phyloP scores from a whole-genome alignment of 2,329 filamentous ascomycete genomes.

The Monilinia fructigena region DNA sequence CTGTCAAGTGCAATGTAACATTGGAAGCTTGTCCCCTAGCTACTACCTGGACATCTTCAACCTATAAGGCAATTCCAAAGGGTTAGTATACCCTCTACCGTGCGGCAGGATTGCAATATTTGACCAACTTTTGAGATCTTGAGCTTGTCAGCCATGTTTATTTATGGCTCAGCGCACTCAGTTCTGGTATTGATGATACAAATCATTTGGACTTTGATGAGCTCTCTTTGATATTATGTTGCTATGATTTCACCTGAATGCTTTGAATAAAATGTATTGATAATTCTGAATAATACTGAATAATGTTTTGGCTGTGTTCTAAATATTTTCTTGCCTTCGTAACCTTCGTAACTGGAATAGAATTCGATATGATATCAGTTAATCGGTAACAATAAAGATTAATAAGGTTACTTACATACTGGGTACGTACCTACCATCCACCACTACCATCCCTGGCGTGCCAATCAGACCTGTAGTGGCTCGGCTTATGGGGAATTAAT shows the following conservation, averaged over 20 bases:
- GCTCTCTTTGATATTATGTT: not conserved
- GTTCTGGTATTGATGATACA: slow-evolving; percentile 8
- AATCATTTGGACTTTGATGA: slow-evolving; percentile 14
- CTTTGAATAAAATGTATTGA: not conserved
- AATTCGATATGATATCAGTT: slow-evolving; percentile 13
- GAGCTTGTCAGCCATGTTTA: slow-evolving; percentile 45
- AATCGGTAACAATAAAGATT: not conserved
- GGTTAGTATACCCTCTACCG: slow-evolving; percentile 13
- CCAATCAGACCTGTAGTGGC: not conserved
- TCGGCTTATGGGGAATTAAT: not conserved
- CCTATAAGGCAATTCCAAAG: slow-evolving; percentile 41
- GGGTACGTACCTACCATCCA: not conserved
- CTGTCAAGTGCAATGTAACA: slow-evolving; percentile 59
- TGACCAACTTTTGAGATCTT: slow-evolving; percentile 46
- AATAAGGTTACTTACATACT: no score
- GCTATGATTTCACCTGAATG: not conserved
- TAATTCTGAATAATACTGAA: not conserved
- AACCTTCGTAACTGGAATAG: not conserved
- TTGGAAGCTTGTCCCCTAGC: slow-evolving; percentile 56
- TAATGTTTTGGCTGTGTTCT: not conserved
- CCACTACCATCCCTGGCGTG: not conserved
- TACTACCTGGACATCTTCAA: slow-evolving; percentile 61
- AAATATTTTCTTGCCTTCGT: not conserved
- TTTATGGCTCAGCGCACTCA: slow-evolving; percentile 25
- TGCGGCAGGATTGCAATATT: slow-evolving; percentile 5